Evolutionary conservation across 495 filamentous ascomycete species (phyloP).

Genomic region (Penicillium cinerascens): DNA sequence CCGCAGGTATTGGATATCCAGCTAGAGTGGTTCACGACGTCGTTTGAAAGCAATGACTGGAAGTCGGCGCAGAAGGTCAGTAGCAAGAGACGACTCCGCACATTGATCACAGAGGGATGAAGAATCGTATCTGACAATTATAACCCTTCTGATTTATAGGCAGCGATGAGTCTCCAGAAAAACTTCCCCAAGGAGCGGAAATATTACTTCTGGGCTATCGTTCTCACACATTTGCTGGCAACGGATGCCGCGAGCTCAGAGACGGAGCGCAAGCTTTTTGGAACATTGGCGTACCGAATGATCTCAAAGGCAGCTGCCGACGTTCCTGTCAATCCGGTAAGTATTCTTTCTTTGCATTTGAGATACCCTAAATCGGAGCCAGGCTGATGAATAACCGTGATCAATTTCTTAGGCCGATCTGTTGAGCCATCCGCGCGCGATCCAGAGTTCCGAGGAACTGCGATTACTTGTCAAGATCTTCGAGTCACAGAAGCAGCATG

Average conservation of each 20-base stretch:
- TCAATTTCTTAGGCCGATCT: constrained; percentile 8
- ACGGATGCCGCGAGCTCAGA: constrained; percentile 37
- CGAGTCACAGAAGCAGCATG: constrained; percentile 39
- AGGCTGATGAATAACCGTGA: neutral
- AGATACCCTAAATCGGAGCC: neutral
- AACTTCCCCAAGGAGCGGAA: constrained; percentile 54
- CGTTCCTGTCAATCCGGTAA: constrained; percentile 45
- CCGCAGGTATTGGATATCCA: constrained; percentile 51
- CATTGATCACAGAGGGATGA: neutral
- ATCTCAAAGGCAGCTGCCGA: constrained; percentile 54
- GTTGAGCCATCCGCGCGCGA: constrained; percentile 45
- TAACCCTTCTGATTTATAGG: constrained; percentile 28
- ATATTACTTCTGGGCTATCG: constrained; percentile 58
- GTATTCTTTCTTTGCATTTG: constrained; percentile 2
- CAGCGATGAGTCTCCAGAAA: constrained; percentile 57
- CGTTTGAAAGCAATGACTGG: constrained; percentile 49
- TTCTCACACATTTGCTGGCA: constrained; percentile 45
- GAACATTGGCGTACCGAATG: constrained; percentile 57
- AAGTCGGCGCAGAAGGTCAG: constrained; percentile 56
- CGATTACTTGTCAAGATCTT: constrained; percentile 52
- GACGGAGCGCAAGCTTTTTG: constrained; percentile 52
- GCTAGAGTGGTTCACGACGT: constrained; percentile 50
- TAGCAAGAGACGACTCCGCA: neutral
- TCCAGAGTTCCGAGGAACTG: constrained; percentile 54
- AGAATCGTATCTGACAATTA: neutral